These are phyloP conservation scores for Penicillium sp. DNA, from an alignment of 2,329 filamentous ascomycete species.

Conservation along the genomic window DNA sequence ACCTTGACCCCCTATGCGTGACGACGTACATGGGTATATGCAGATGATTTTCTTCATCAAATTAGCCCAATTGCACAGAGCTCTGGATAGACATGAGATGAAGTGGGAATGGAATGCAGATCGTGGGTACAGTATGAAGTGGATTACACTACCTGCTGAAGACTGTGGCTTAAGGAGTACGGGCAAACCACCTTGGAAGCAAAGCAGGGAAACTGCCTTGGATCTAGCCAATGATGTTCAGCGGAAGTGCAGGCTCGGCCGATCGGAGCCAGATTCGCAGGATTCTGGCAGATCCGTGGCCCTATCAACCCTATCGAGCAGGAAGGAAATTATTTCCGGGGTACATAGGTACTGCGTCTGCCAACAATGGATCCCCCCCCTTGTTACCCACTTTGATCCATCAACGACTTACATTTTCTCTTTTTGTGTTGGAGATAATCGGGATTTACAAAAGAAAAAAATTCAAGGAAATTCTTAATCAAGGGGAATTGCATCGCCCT, in stretches of 20 bases:
- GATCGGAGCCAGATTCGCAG: not conserved
- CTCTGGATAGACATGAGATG: too few relatives aligned
- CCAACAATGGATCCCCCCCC: not conserved
- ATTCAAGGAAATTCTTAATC: not conserved
- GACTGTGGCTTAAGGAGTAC: not conserved
- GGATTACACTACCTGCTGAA: not conserved
- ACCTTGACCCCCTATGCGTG: not conserved
- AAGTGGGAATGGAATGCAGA: conserved; percentile 5
- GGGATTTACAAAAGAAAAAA: not conserved
- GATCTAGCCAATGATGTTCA: conserved; percentile 2
- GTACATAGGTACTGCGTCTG: not conserved
- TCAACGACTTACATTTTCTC: not conserved
- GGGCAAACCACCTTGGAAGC: conserved; percentile 2
- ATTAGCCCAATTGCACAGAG: not conserved
- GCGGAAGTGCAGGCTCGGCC: not conserved
- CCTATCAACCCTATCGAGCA: not conserved
- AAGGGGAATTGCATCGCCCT: not conserved
- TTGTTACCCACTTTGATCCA: not conserved
- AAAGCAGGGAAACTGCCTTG: not conserved
- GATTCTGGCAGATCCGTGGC: not conserved
- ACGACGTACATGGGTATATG: not conserved
- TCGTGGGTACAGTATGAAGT: not conserved
- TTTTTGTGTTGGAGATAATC: not conserved
- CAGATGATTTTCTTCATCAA: conserved; percentile 9
- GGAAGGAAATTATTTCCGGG: not conserved